Conservation (phyloP, 768 basidiomycete genomes). For the Phylloporus arenicola region DNA sequence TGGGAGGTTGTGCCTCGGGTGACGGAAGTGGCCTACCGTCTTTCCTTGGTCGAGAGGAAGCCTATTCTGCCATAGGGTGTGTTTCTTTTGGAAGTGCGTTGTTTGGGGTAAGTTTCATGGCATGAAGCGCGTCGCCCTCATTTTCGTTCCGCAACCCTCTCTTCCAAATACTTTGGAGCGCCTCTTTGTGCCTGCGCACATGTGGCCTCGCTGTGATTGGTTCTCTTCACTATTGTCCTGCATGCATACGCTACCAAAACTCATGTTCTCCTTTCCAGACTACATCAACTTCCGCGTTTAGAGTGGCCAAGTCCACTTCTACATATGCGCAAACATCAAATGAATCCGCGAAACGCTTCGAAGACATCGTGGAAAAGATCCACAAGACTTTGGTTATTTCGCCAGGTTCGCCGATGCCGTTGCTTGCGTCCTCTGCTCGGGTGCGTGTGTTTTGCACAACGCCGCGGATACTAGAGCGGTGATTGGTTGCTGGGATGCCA, state of each 20-base stretch:
- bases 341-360: constrained; percentile 34
- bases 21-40: background rate
- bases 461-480: too few species aligned
- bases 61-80: constrained; percentile 33
- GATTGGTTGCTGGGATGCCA: too few species aligned
- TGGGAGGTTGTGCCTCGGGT: background rate
- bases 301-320: constrained; percentile 9
- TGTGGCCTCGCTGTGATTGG: constrained; percentile 12
- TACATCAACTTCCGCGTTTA: background rate
- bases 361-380: constrained; percentile 57
- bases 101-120: constrained; percentile 11
- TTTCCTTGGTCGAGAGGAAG: background rate
- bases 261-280: constrained; percentile 10
- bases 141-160: background rate
- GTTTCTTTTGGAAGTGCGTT: constrained; percentile 39
- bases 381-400: constrained; percentile 59
- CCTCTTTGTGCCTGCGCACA: constrained; percentile 3
- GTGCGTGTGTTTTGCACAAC: constrained; percentile 11
- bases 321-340: constrained; percentile 2
- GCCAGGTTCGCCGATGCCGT: constrained; percentile 42
- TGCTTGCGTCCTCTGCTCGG: constrained; percentile 1
- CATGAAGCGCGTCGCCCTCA: constrained; percentile 6
- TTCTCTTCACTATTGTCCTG: background rate
- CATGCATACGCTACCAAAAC: constrained; percentile 7
- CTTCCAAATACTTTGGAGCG: background rate